A percentile compares a stretch with the other conserved stretches of the same genome.
Evolutionary conservation across 176 grass and related monocot genomes (phyloP).

Genomic region (Aegilops speltoides): DNA sequence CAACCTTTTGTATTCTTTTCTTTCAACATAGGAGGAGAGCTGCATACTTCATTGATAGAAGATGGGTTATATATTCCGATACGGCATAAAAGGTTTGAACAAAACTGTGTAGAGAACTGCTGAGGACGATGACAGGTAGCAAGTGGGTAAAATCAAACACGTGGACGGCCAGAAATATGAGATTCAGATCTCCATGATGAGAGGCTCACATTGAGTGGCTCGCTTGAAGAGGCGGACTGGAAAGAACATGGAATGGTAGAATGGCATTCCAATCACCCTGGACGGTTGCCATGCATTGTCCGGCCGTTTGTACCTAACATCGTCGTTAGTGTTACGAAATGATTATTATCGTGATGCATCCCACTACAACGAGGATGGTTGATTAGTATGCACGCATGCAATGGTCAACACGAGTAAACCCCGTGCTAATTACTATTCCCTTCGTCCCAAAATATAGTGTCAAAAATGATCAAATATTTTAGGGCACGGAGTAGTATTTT

Average conservation of each 20-base stretch:
- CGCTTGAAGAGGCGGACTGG: neutral
- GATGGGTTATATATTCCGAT: neutral
- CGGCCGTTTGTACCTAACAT: conserved; percentile 6
- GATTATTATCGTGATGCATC: neutral
- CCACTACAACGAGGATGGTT: conserved; percentile 11
- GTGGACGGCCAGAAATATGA: conserved; percentile 28
- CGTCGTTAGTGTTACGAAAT: neutral
- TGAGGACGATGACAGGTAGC: neutral
- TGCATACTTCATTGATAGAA: neutral
- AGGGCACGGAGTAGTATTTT: no score
- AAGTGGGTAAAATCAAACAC: conserved; percentile 16
- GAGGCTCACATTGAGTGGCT: conserved; percentile 12
- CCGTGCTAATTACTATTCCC: neutral
- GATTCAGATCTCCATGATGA: conserved; percentile 36
- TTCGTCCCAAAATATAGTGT: no score
- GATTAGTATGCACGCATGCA: neutral
- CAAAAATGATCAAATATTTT: no score
- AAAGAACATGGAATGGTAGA: conserved; percentile 6
- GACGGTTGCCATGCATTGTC: conserved; percentile 23
- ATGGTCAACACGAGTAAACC: neutral
- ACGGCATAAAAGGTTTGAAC: neutral
- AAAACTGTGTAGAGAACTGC: neutral
- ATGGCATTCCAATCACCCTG: conserved; percentile 14
- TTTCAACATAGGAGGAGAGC: no score
- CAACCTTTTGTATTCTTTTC: no score